Base-by-base conservation (phyloP, 1,284 basidiomycete species). In the Ganoderma sp. region DNA sequence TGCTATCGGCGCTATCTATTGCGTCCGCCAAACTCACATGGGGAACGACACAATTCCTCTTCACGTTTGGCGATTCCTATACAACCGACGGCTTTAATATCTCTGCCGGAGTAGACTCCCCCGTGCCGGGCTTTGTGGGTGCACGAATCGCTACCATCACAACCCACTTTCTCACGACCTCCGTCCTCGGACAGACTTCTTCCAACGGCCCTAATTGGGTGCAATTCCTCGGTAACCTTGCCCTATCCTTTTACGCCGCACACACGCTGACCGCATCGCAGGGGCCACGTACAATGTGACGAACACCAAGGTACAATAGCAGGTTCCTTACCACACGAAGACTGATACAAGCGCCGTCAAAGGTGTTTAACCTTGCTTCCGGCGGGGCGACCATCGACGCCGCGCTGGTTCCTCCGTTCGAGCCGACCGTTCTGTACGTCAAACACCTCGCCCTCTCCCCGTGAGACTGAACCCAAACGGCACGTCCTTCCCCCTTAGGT, bases 151-250 rank as follows among this genome's bases (percentile, higher is more conserved):
- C 43, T 25, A 43, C 17, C 58, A 52, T 56, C 61, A 62, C 45
- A 54, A 64, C 19, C 69, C 42, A 32, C 58, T 39, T 67, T 71
- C 71, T 72, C 71, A 72, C 67, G 63, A 50, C 61, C 39, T 64
- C 66, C 64, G 56, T 61, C 69, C 68, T 69, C 54, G 63, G 57
- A 32, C 25, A 71, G 87, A 87, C 86, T 28, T 87, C 86, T 14
- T 87, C 87, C 22, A 88, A 90, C 75, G 89, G 88, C 19, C 88
- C 82, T 2, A 90, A 88, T 75, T 90, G 88, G 88, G 87, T 88
- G 12, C 78, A 86, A 71, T 85, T 82, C 73, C 79, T 88, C 68
- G 80, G 87, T 87, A 71, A 74, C 78, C 69, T n/a, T 64, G 28
- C 64, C 41, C 7, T 28, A 62, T 50, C 22, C 60, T 45, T 57